Base-by-base conservation (phyloP, 2,329 filamentous ascomycete genomes). In the Myrmaecium sp. region DNA sequence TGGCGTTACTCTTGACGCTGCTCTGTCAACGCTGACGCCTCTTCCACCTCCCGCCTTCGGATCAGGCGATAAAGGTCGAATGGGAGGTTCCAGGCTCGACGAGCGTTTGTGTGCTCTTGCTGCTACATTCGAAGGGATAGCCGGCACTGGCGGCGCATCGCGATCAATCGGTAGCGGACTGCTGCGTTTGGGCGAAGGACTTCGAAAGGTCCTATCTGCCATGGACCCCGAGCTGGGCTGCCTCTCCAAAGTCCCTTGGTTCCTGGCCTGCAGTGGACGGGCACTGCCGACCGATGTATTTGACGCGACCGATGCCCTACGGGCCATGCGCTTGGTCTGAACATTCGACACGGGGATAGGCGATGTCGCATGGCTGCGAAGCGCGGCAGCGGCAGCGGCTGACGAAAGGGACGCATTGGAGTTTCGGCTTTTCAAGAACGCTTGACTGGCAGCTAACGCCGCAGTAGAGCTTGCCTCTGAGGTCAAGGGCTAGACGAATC, bases 141-240 rank as follows among this genome's bases (percentile, higher is more conserved):
- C 61, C 18, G 83, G 84, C 2, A 93, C 73, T 1, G 82, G 82
- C 16, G 82, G 81, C 27, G 68, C 62, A 40, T 67, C 56, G n/a
- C 22, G 27, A 29, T 52, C 36, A 5, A 26, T 30, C 6, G 36
- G 24, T 16, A 41, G 36, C 19, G 32, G 30, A 28, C 39, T 45
- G 38, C 40, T 34, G 36, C 41, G 31, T 33, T 39, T 40, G 20
- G 50, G 42, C 61, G 60, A 91, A 3, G 74, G 71, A 8, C 76
- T 77, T 38, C 84, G 72, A 51, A 94, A 93, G 1, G 82, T 84
- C 31, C 86, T 70, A 47, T 86, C 79, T 16, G 70, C 75, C 84
- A 95, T 92, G 26, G 83, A 93, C 13, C 72, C 66, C 15, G 67
- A 67, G 52, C 84, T 74, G 64, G 33, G 84, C 55, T 27, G 49